These are phyloP conservation scores for Suillus alpinus DNA, from an alignment of 768 basidiomycete genomes.

Conservation along the genomic window DNA sequence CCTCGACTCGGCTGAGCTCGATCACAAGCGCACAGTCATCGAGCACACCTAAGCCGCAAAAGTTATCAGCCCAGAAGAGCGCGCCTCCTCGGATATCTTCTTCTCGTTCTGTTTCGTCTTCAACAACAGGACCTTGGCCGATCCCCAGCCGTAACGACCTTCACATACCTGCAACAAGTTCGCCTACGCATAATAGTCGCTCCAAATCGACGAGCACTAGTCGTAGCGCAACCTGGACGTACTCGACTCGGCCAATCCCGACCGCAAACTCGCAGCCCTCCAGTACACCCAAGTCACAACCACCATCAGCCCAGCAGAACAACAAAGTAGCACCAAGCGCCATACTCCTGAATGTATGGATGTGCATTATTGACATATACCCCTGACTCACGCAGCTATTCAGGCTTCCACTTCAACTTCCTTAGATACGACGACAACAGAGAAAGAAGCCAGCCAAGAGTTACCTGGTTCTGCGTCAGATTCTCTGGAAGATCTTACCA, in stretches of 20 bases:
- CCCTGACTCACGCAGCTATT: background rate
- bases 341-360: background rate
- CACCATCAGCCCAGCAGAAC: conserved; percentile 15
- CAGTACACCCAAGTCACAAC: conserved; percentile 23
- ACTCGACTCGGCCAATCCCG: conserved; percentile 28
- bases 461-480: background rate
- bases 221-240: conserved; percentile 24
- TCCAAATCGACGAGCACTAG: conserved; percentile 24
- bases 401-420: background rate
- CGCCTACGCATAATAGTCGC: conserved; percentile 30
- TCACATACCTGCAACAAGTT: conserved; percentile 29
- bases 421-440: background rate
- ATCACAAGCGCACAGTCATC: conserved; percentile 20
- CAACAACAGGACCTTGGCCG: conserved; percentile 23
- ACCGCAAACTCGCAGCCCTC: conserved; percentile 21
- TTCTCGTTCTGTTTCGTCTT: conserved; percentile 22
- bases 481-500: background rate
- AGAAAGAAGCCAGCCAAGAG: background rate
- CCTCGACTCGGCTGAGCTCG: conserved; percentile 28
- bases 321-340: too few relatives aligned
- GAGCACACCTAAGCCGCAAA: conserved; percentile 23
- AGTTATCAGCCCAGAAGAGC: conserved; percentile 18
- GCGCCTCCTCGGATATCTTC: conserved; percentile 12
- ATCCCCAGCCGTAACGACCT: conserved; percentile 27
- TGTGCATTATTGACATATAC: background rate